Base-by-base conservation (phyloP, 2,329 filamentous ascomycete species). In the Talaromyces sp. region DNA sequence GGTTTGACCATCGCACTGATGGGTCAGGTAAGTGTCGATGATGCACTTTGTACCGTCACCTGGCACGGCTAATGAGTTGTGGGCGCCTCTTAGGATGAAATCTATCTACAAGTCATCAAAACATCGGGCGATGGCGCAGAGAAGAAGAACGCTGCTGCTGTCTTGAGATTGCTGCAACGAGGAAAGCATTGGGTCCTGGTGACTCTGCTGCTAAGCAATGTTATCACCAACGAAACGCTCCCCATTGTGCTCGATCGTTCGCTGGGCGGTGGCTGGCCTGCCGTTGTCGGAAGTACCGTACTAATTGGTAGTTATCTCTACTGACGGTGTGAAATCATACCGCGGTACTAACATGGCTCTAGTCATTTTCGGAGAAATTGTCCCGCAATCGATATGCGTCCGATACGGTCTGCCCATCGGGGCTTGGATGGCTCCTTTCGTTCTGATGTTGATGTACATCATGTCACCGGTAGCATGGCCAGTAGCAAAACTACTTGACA, bases 131-230 rank as follows among this genome's bases (percentile, higher is more conserved):
- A 91, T 74, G 91, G 89, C 59, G 81, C 87, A n/a, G 93, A 97
- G 77, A 88, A 88, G 70, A 91, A 87, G 71, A 91, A 97, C 71
- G 94, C 94, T 0, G 85, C 84, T 60, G 88, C 86, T 65, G 94
- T 99, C 11, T 82, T 94, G 67, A 82, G 86, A 50, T 80, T 99
- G 29, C 78, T 99, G 59, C 86, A 91, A 65, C 89, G 85, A 68
- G 94, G 94, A 68, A 99, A 99, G 75, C 94, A 99, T 76, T 99
- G 94, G 94, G 93, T 99, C 21, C 81, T 99, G 60, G 94, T 99
- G 58, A 97, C 94, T 2, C 79, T 99, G 27, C 83, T 99, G 8
- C 81, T 99, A 59, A 92, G 92, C 74, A 99, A 99, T 74, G 94
- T 99, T 71, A 95, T 99, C 69, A 96, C 95, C 65, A 97, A 99